These are phyloP conservation scores for Chaetomium tenue DNA, from an alignment of 495 filamentous ascomycete genomes.

Conservation along the genomic window DNA sequence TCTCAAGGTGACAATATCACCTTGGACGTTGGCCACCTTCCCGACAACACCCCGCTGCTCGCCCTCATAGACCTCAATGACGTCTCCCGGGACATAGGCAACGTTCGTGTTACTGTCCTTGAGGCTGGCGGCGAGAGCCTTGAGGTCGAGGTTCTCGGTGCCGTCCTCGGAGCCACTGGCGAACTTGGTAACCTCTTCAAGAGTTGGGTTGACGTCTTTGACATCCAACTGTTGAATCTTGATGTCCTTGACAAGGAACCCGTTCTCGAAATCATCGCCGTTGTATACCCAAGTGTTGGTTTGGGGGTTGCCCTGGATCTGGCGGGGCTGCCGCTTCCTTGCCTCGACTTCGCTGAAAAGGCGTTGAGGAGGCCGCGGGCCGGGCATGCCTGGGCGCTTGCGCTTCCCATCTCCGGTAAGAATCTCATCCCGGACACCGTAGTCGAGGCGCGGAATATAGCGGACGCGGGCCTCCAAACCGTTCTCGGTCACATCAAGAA, in stretches of 20 bases:
- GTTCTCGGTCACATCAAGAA: slow-evolving; percentile 90
- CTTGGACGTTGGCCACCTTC: slow-evolving; percentile 79
- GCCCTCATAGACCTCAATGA: slow-evolving; percentile 92
- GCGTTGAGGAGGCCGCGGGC: slow-evolving; percentile 77
- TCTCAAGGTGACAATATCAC: slow-evolving; percentile 84
- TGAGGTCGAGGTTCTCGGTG: slow-evolving; percentile 87
- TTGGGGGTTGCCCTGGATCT: slow-evolving; percentile 60
- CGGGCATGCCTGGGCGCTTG: slow-evolving; percentile 63
- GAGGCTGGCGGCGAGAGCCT: slow-evolving; percentile 79
- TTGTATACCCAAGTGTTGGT: slow-evolving; percentile 78
- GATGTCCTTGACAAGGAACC: slow-evolving; percentile 91
- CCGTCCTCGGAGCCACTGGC: slow-evolving; percentile 86
- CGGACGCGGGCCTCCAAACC: slow-evolving; percentile 83
- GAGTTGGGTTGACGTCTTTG: slow-evolving; percentile 84
- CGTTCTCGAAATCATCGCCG: slow-evolving; percentile 85
- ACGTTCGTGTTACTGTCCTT: slow-evolving; percentile 74
- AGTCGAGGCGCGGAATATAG: slow-evolving; percentile 87
- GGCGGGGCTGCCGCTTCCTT: slow-evolving; percentile 77
- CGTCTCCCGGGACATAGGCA: slow-evolving; percentile 84
- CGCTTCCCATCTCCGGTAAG: slow-evolving; percentile 66
- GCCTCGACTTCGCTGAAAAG: slow-evolving; percentile 94
- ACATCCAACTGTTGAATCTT: slow-evolving; percentile 79
- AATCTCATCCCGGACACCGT: slow-evolving; percentile 78
- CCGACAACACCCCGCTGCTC: slow-evolving; percentile 91
- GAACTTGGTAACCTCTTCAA: slow-evolving; percentile 95